A percentile compares a stretch with the other conserved stretches of the same genome.
Evolutionary conservation across 306 rosid species (phyloP).

Genomic region (Nissolia schottii): DNA sequence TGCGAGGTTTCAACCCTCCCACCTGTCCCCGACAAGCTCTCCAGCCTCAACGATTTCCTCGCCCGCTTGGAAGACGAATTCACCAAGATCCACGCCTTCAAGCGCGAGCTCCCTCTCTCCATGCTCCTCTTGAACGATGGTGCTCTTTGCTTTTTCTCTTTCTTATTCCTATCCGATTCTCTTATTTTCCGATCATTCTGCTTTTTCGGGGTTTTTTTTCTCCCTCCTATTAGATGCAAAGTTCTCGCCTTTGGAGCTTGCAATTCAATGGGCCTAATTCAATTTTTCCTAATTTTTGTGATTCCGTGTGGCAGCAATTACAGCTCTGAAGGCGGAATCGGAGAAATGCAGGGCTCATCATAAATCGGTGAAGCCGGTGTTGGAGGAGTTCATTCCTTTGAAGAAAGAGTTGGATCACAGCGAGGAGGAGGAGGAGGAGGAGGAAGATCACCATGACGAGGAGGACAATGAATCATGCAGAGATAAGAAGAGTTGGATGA

Average conservation of each 20-base stretch:
- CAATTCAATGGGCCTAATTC: slow-evolving; percentile 5
- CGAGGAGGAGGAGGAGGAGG: slow-evolving; percentile 32
- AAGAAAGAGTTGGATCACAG: slow-evolving; percentile 51
- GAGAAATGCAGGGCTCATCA: slow-evolving; percentile 39
- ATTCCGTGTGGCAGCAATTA: slow-evolving; percentile 48
- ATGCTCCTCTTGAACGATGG: slow-evolving; percentile 83
- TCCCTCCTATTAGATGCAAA: not conserved
- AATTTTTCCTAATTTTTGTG: not conserved
- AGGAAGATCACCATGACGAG: not conserved
- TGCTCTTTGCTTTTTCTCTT: not conserved
- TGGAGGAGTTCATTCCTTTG: slow-evolving; percentile 79
- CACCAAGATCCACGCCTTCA: slow-evolving; percentile 85
- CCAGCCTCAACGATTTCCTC: slow-evolving; percentile 46
- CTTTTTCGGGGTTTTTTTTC: too few species aligned
- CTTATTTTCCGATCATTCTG: too few species aligned
- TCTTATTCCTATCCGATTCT: too few species aligned
- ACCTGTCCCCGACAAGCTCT: slow-evolving; percentile 33
- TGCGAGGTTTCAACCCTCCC: slow-evolving; percentile 38
- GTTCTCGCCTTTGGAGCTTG: not conserved
- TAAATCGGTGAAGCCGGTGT: slow-evolving; percentile 49
- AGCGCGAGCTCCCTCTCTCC: slow-evolving; percentile 93
- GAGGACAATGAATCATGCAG: slow-evolving; percentile 51
- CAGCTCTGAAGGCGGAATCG: slow-evolving; percentile 51
- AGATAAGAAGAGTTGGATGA: slow-evolving; percentile 97
- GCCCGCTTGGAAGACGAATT: slow-evolving; percentile 63